Evolutionary conservation across 495 filamentous ascomycete species (phyloP), one percentile per base, ranked within the genome.

Genomic region (Daldinia loculata): DNA sequence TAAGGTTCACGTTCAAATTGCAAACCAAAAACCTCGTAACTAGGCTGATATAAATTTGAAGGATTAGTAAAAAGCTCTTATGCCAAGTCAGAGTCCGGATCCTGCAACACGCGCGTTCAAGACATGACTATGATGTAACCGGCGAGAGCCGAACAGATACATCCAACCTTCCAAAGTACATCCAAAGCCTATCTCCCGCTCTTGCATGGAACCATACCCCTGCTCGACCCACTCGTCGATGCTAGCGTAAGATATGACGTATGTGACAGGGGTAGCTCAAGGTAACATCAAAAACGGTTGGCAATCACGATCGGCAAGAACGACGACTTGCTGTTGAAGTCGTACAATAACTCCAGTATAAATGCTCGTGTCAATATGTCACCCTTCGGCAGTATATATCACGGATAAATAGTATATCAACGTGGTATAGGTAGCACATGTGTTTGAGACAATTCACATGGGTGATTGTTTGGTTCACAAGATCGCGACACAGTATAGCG

Each of bases 41-140:
- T 26, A 8, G 63, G 58, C 69, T 72, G 29, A 41, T 55, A 39
- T n/a, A 53, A 56, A 56, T 60, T 19, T 38, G 8, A 29, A 43
- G 27, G 17, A 53, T 66, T 67, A 71, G 63, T 53, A 15, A 53
- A 53, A 9, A 4, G 12, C 11, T 36, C 34, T 36, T 14, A 36
- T 55, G 27, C 45, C 56, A 67, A 56, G 27, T 56, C 56, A 67
- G 27, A 38, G 39, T 50, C 29, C 41, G 34, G 26, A 27, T 60
- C 56, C 60, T 68, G 64, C 60, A 56, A 64, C 59, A 53, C 50
- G 24, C 69, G 63, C 63, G 59, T 61, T 56, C 69, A 63, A 51
- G 8, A 48, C 63, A 66, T 63, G 52, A 38, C 53, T 63, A 72
- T 72, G 70, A 72, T 68, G 70, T 72, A 72, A 72, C 65, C 56